Conservation (phyloP, 805 yeast genomes). For the Nakazawaea siamensis region DNA sequence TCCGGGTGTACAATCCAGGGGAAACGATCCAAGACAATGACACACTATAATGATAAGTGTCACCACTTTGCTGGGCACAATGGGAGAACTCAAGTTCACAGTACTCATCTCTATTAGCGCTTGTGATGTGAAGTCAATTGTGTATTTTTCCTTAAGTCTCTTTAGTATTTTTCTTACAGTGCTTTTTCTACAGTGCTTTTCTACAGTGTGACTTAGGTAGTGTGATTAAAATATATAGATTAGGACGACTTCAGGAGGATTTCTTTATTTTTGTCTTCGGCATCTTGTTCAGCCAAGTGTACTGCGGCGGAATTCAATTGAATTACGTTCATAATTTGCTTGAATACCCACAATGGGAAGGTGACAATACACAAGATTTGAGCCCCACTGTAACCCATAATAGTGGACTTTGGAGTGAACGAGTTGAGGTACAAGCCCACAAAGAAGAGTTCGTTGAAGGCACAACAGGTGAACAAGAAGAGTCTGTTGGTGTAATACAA, state of each 20-base stretch:
- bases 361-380: conserved; percentile 38
- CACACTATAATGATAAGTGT: too few species aligned
- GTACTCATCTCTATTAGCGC: too few species aligned
- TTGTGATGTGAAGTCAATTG: too few species aligned
- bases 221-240: too few species aligned
- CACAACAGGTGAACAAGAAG: conserved; percentile 83
- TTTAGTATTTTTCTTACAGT: too few species aligned
- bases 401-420: conserved; percentile 41
- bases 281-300: conserved; percentile 71
- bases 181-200: too few species aligned
- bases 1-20: too few species aligned
- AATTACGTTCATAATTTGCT: conserved; percentile 82
- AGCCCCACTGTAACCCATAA: conserved; percentile 25
- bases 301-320: conserved; percentile 85
- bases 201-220: too few species aligned
- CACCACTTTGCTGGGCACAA: too few species aligned
- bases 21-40: too few species aligned
- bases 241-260: background rate
- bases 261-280: conserved; percentile 33
- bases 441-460: conserved; percentile 88
- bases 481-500: conserved; percentile 81
- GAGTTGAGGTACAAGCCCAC: conserved; percentile 78
- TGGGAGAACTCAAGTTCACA: too few species aligned
- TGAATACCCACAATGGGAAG: conserved; percentile 83
- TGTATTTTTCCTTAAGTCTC: too few species aligned